These are phyloP conservation scores for Acorus calamus DNA, from an alignment of 106 monocot species.

Conservation along the genomic window DNA sequence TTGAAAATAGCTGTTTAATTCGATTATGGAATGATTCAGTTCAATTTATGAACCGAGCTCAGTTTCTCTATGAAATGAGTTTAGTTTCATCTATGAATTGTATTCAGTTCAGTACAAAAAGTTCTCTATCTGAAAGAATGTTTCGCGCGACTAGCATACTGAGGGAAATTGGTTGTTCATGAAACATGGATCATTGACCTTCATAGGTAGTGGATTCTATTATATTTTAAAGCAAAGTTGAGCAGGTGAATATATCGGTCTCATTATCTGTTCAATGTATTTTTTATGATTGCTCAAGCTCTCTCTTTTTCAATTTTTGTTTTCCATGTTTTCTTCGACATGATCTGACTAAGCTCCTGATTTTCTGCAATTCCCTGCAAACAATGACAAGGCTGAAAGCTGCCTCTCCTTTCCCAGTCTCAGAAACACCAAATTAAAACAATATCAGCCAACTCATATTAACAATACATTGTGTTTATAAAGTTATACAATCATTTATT, in stretches of 20 bases:
- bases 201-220: background rate
- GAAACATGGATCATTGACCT: background rate
- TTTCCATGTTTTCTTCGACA: slow-evolving; percentile 54
- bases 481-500: too few relatives aligned
- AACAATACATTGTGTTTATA: too few relatives aligned
- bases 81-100: too few relatives aligned
- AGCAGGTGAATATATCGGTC: slow-evolving; percentile 12
- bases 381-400: slow-evolving; percentile 10
- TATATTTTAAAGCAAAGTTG: slow-evolving; percentile 4
- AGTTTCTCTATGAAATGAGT: too few relatives aligned
- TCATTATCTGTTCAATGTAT: slow-evolving; percentile 10
- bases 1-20: too few relatives aligned
- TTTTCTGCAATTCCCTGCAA: slow-evolving; percentile 27
- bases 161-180: background rate
- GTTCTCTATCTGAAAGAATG: too few relatives aligned
- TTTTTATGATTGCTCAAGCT: slow-evolving; percentile 9
- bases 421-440: background rate
- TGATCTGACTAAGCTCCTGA: slow-evolving; percentile 17
- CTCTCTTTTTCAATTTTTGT: background rate
- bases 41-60: too few relatives aligned
- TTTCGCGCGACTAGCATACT: background rate
- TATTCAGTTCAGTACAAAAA: too few relatives aligned
- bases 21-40: too few relatives aligned
- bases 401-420: background rate
- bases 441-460: too few relatives aligned